Conservation (phyloP, 2,329 filamentous ascomycete species). For the Lachnum nothofagi region DNA sequence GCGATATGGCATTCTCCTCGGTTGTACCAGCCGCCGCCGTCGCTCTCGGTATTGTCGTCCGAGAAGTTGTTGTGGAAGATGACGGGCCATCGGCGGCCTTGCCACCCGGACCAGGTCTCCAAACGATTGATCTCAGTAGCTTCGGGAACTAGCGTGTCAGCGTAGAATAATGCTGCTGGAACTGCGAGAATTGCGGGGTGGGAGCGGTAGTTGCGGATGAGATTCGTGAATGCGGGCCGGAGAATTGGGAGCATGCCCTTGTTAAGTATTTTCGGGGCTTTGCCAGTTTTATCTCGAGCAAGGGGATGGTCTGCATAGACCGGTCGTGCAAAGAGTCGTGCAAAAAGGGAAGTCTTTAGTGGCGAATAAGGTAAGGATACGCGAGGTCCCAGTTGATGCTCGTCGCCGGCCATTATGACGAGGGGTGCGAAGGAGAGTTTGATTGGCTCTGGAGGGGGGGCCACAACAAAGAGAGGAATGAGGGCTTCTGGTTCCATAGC, state of each 20-base stretch:
- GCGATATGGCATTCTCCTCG: conserved; percentile 14
- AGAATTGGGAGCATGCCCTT: conserved; percentile 16
- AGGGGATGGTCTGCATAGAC: conserved; percentile 19
- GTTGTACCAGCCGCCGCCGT: conserved; percentile 20
- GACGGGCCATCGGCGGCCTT: conserved; percentile 16
- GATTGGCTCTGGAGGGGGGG: conserved; percentile 8
- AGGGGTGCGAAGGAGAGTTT: conserved; percentile 10
- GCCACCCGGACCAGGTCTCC: conserved; percentile 15
- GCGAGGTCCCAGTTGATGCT: conserved; percentile 19
- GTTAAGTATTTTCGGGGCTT: conserved; percentile 9
- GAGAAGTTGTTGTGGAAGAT: conserved; percentile 17
- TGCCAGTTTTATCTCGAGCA: conserved; percentile 14
- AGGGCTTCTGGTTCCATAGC: conserved; percentile 20
- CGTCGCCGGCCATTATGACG: conserved; percentile 20
- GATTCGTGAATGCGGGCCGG: conserved; percentile 20
- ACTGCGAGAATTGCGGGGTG: conserved; percentile 24
- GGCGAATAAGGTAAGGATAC: conserved; percentile 13
- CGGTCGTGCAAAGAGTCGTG: conserved; percentile 13
- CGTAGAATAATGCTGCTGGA: conserved; percentile 18
- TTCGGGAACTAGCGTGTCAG: conserved; percentile 17
- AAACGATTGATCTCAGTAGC: conserved; percentile 13
- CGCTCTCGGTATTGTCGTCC: conserved; percentile 13
- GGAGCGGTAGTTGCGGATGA: conserved; percentile 21
- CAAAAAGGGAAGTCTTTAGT: conserved; percentile 18
- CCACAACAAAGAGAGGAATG: conserved; percentile 15